Conservation (phyloP, 331 rosid genomes). For the Cydonia oblonga region DNA sequence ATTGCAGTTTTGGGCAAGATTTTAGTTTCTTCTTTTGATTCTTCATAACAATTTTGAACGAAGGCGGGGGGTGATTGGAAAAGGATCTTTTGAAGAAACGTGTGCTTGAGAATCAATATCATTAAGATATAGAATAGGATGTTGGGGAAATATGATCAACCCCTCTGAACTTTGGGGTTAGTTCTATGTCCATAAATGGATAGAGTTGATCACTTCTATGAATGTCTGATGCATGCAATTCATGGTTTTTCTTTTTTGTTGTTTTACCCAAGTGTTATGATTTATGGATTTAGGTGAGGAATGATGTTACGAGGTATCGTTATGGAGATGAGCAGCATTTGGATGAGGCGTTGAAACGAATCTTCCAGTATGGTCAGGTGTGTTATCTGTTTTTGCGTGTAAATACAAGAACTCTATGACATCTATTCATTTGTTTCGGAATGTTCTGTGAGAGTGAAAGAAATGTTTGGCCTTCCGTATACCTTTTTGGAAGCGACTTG, state of each 20-base stretch:
- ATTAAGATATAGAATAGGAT: neutral
- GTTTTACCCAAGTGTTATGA: neutral
- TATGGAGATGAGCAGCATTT: conserved; percentile 97
- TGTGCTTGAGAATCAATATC: neutral
- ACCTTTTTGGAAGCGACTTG: neutral
- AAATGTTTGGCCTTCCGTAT: neutral
- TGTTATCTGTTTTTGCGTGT: conserved; percentile 6
- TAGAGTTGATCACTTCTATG: neutral
- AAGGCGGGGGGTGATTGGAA: neutral
- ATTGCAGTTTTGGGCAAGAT: neutral
- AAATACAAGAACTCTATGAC: neutral
- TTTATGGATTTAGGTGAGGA: conserved; percentile 54
- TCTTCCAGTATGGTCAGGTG: conserved; percentile 92
- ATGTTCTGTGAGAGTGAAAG: neutral
- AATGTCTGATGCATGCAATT: neutral
- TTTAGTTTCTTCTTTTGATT: neutral
- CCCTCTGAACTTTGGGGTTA: neutral
- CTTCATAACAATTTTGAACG: neutral
- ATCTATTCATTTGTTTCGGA: neutral
- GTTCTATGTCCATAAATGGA: neutral
- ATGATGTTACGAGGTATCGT: conserved; percentile 78
- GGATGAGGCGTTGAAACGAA: conserved; percentile 90
- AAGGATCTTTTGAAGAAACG: neutral
- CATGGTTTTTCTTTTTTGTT: neutral
- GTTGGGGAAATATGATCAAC: neutral